phyloP scores from a whole-genome alignment of 1,139 yeast species.

The Barnettozyma hawaiiensis region DNA sequence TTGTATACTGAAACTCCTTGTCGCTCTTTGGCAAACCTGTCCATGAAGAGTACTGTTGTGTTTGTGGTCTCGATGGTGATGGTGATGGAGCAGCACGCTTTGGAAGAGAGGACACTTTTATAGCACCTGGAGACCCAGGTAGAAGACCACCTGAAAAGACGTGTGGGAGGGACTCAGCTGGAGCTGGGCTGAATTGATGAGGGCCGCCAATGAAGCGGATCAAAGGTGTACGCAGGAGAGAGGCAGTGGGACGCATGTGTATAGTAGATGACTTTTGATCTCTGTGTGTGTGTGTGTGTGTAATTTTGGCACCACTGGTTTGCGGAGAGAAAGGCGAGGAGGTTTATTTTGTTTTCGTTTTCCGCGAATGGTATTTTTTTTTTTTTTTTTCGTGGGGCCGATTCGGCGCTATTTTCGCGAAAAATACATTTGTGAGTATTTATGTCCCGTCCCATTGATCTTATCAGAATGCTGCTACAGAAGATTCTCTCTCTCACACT shows the following conservation, averaged over 20 bases:
- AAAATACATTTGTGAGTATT: too few relatives aligned
- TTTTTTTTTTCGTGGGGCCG: conserved; percentile 1
- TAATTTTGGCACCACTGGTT: neutral
- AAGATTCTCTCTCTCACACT: too few relatives aligned
- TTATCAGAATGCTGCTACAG: too few relatives aligned
- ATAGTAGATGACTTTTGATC: too few relatives aligned
- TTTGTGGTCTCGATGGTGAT: conserved; percentile 14
- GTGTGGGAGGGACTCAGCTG: conserved; percentile 18
- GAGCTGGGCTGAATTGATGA: conserved; percentile 16
- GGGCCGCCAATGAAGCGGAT: conserved; percentile 25
- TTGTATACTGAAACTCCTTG: conserved; percentile 21
- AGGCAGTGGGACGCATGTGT: conserved; percentile 21
- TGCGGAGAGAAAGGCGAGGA: too few relatives aligned
- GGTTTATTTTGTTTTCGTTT: too few relatives aligned
- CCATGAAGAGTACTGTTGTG: conserved; percentile 3
- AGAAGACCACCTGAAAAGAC: conserved; percentile 22
- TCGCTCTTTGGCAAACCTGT: conserved; percentile 14
- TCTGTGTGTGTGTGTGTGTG: neutral
- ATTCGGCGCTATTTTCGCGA: neutral
- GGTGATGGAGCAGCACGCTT: conserved; percentile 15
- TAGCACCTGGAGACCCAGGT: conserved; percentile 21
- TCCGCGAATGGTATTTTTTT: too few relatives aligned
- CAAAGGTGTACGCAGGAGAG: conserved; percentile 17
- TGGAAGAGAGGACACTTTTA: conserved; percentile 16
- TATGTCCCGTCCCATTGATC: too few relatives aligned